Conservation (phyloP, 768 basidiomycete species). For the Ramaria rubella region DNA sequence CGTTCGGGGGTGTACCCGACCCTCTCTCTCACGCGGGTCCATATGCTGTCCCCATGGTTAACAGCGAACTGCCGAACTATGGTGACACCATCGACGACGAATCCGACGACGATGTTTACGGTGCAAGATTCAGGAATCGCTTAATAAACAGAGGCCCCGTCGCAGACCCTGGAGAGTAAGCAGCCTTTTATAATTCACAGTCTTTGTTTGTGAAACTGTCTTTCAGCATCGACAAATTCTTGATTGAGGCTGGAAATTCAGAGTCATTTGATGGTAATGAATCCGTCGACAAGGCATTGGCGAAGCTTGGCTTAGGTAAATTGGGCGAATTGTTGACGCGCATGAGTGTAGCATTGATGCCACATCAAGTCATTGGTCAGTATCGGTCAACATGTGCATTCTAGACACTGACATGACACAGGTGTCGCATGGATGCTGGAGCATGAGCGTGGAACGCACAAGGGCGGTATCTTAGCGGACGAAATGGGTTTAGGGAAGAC, state of each 20-base stretch:
- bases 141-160: slow-evolving; percentile 35
- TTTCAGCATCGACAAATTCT: slow-evolving; percentile 45
- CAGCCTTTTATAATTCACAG: slow-evolving; percentile 8
- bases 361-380: slow-evolving; percentile 55
- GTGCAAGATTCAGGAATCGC: slow-evolving; percentile 27
- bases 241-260: slow-evolving; percentile 49
- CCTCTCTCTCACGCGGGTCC: background rate
- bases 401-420: too few species aligned
- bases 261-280: slow-evolving; percentile 54
- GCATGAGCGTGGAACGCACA: slow-evolving; percentile 33
- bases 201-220: background rate
- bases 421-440: slow-evolving; percentile 58
- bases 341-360: slow-evolving; percentile 56
- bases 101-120: slow-evolving; percentile 26
- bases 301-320: slow-evolving; percentile 43
- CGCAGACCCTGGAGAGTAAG: slow-evolving; percentile 46
- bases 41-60: background rate
- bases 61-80: background rate
- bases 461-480: slow-evolving; percentile 46
- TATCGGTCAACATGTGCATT: slow-evolving; percentile 10
- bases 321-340: slow-evolving; percentile 47
- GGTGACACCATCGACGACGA: slow-evolving; percentile 19
- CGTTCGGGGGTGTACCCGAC: background rate
- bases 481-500: slow-evolving; percentile 55
- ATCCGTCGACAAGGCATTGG: slow-evolving; percentile 50